phyloP scores from a whole-genome alignment of 352 stramenopile species.

The Phytophthora pluvialis region DNA sequence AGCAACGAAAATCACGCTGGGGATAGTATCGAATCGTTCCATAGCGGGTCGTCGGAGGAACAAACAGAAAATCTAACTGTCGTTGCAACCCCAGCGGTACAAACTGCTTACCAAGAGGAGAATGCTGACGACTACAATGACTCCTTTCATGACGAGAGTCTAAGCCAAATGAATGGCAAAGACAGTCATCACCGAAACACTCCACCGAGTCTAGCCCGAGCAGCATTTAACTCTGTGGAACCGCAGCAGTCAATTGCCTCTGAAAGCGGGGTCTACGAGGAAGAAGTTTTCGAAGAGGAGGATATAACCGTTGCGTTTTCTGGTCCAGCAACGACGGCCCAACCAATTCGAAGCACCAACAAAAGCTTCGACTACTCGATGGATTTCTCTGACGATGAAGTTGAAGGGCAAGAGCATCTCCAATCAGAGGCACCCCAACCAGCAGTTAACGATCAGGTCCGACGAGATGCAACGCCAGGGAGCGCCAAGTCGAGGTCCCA shows the following conservation, averaged over 20 bases:
- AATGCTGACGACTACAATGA: conserved; percentile 23
- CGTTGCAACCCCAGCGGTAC: neutral
- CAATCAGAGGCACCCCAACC: neutral
- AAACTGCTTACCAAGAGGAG: conserved; percentile 4
- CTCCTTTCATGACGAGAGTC: conserved; percentile 37
- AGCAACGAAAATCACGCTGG: conserved; percentile 10
- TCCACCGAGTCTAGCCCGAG: neutral
- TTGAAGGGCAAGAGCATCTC: neutral
- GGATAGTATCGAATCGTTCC: conserved; percentile 27
- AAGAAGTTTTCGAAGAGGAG: conserved; percentile 61
- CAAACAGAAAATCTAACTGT: neutral
- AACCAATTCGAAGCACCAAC: conserved; percentile 23
- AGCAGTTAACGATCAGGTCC: conserved; percentile 4
- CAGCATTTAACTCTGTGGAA: neutral
- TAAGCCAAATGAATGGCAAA: conserved; percentile 44
- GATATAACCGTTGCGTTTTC: conserved; percentile 12
- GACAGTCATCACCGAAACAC: conserved; percentile 19
- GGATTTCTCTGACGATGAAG: conserved; percentile 68
- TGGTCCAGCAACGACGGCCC: neutral
- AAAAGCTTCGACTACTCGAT: conserved; percentile 74
- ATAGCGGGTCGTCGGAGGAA: conserved; percentile 12
- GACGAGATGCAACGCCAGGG: neutral
- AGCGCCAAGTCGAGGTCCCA: conserved; percentile 5
- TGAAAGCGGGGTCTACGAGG: conserved; percentile 56
- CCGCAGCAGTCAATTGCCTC: conserved; percentile 23